Evolutionary conservation across 2,329 filamentous ascomycete species (phyloP), one percentile per base, ranked within the genome.

Genomic region (Botryotinia narcissicola): DNA sequence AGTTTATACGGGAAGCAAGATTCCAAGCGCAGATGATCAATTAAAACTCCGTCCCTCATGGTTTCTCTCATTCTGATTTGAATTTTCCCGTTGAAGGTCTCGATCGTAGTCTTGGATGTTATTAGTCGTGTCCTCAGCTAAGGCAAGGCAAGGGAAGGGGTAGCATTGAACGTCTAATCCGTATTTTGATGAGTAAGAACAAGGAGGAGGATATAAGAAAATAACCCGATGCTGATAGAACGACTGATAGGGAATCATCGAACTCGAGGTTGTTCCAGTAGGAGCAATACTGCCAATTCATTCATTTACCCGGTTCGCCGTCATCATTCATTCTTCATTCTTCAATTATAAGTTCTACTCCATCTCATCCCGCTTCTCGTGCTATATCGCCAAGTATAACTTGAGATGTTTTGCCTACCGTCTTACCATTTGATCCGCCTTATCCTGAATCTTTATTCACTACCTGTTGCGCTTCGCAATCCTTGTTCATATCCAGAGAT

Each of bases 141-240:
- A 10, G 32, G 32, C 14, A 54, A 37, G 64, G 46, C 0, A 25
- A 37, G 63, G 63, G 10, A 12, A n/a, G 29, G 64, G 44, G 44
- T 67, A 35, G 44, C 32, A 51, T 48, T 29, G 40, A 61, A 37
- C 40, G 18, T 18, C 29, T 37, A 8, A 51, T 67, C 32, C 46
- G 44, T n/a, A 40, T 35, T 44, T 35, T 59, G 51, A 60, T 44
- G 67, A 70, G n/a, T 59, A 60, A 44, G 67, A 22, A 44, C 48
- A 32, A 44, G 67, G 37, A 59, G 67, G 37, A 60, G 67, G 37
- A 29, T 44, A 44, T 42, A 12, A 35, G 67, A 70, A 44, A 44
- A 70, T 59, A n/a, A 70, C 37, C 37, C n/a, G 67, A 44, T 64
- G 62, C 40, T 60, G 48, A 54, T 54, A 10, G 25, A 25, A 51